phyloP scores from a whole-genome alignment of 208 protist genomes.

The Kentomonas sorsogonicus region DNA sequence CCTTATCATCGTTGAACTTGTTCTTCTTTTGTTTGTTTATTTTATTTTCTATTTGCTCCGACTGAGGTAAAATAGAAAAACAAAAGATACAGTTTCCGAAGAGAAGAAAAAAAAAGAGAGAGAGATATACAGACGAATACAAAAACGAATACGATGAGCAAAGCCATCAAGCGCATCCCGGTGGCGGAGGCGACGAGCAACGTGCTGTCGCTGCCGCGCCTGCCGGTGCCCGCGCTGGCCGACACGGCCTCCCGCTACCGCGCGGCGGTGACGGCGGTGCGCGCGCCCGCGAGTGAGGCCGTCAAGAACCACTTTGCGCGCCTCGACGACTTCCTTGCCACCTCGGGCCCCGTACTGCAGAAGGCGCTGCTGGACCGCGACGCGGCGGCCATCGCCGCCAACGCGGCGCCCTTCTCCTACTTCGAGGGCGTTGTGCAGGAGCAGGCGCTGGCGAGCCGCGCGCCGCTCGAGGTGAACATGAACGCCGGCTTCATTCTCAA shows the following conservation, averaged over 20 bases:
- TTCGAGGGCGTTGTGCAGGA: slow-evolving; percentile 55
- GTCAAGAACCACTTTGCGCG: slow-evolving; percentile 50
- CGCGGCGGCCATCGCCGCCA: slow-evolving; percentile 26
- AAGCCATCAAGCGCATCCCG: slow-evolving; percentile 56
- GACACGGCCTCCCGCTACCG: slow-evolving; percentile 60
- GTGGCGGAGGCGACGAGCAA: slow-evolving; percentile 56
- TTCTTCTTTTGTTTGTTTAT: too few relatives aligned
- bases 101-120: slow-evolving; percentile 2
- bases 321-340: slow-evolving; percentile 58
- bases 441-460: slow-evolving; percentile 46
- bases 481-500: slow-evolving; percentile 69
- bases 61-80: too few relatives aligned
- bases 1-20: too few relatives aligned
- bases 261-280: slow-evolving; percentile 44
- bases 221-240: slow-evolving; percentile 65
- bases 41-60: too few relatives aligned
- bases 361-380: slow-evolving; percentile 60
- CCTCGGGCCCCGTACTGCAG: slow-evolving; percentile 53
- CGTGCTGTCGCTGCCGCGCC: slow-evolving; percentile 65
- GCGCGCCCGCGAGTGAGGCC: slow-evolving; percentile 19
- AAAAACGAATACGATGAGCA: too few relatives aligned
- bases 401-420: slow-evolving; percentile 58
- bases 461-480: slow-evolving; percentile 64
- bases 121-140: slow-evolving; percentile 2
- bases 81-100: too few relatives aligned